Base-by-base conservation (phyloP, 768 basidiomycete genomes). In the Agaricus blazei region DNA sequence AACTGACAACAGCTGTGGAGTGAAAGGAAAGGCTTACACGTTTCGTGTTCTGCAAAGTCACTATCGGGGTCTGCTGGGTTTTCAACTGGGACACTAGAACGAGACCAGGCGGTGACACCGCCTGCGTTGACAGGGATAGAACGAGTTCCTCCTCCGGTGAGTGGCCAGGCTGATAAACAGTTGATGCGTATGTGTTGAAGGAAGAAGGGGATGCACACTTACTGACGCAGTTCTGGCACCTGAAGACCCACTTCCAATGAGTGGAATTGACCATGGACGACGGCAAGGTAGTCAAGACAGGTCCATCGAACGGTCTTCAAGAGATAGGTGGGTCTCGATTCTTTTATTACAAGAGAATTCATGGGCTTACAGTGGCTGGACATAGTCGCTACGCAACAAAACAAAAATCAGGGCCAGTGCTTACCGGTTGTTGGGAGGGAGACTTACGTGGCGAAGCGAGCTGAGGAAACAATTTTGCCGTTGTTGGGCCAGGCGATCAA, bases 241-340 rank as follows among this genome's bases (percentile, higher is more conserved):
- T 74, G 69, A 77, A 86, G 3, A 84, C 81, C 78, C 81, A 84
- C 58, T 83, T 83, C 82, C 83, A 85, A 59, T 83, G 80, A 1
- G 83, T 84, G 0, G 80, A 65, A 59, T 83, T 83, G 26, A 84
- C 75, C 52, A 67, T 72, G 14, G 77, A 75, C 7, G 73, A 71
- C 4, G 77, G 76, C 9, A 83, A 67, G 43, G 75, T 75, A 1
- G 82, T 84, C 46, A 86, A 66, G 14, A 72, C 68, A 0, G 83
- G 82, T 1, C 81, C 82, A 15, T 65, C 51, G 63, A 81, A 75
- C 29, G 68, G 71, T n/a, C 77, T 76, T 57, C 3, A 46, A 34
- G 43, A 26, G 40, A 40, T 43, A 38, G n/a, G 19, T 51, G 42
- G 45, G 40, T 40, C 34, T 37, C n/a, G n/a, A n/a, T n/a, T n/a